Evolutionary conservation across 129 eudicot genomes (phyloP), one percentile per base, ranked within the genome.

Genomic region (Escallonia herrerae): DNA sequence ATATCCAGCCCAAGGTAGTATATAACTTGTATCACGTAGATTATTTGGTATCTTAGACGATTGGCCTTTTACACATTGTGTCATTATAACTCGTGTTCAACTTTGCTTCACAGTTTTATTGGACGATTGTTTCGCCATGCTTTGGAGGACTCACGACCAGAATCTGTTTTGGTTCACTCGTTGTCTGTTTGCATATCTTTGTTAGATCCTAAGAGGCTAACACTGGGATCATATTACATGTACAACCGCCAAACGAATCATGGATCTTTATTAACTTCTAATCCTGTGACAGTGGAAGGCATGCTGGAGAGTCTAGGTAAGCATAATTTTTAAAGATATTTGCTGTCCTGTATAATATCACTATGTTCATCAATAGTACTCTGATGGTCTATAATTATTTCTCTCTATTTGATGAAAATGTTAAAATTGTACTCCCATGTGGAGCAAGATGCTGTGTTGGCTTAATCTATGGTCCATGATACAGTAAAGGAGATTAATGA

Each of bases 1-100:
- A 83, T 93, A 67, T 86, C 96, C 73, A 84, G 98, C 69, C 98
- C 98, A 60, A 86, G 96, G 98, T 89, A 65, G 73, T 64, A 70
- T 80, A 15, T 60, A 46, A 52, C 40, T 46, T 4, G 38, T 71
- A 63, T 22, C 33, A 22, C 33, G 33, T 22, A 22, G 33, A 22
- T 22, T 22, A 22, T 22, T 22, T 22, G 33, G 1, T 22, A 22
- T 0, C 33, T 22, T 22, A 22, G 33, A 22, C 33, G 33, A 22
- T 22, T 1, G 33, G 1, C 33, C 33, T 22, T 22, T 22, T 22
- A 22, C 33, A 22, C 33, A 22, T 22, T 22, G 33, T 22, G 33
- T 22, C 33, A 22, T 22, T 22, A 22, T 0, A 22, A 22, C 33
- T 22, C 33, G 33, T 22, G 33, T 22, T 22, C 1, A 22, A 22